A percentile compares a stretch with the other conserved stretches of the same genome.
Evolutionary conservation across 306 rosid species (phyloP).

Genomic region (Coriaria nepalensis): DNA sequence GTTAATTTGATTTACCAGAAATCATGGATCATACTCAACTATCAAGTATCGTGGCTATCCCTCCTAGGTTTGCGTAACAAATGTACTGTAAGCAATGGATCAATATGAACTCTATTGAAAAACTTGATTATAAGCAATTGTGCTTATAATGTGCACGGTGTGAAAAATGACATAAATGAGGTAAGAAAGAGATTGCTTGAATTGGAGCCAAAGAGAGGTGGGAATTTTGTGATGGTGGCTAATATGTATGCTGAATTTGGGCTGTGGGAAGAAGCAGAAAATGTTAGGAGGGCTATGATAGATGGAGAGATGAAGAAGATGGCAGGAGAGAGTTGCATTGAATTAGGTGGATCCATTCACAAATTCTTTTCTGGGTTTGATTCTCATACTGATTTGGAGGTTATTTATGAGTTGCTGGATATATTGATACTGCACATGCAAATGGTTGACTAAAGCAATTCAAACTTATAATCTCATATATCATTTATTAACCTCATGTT

Average conservation of each 20-base stretch:
- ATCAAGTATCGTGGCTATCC: no score
- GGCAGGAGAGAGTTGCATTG: slow-evolving; percentile 77
- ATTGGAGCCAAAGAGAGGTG: slow-evolving; percentile 73
- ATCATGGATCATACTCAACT: no score
- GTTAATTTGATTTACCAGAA: no score
- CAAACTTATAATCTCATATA: slow-evolving; percentile 4
- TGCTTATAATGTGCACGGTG: slow-evolving; percentile 46
- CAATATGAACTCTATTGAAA: no score
- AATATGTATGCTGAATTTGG: slow-evolving; percentile 76
- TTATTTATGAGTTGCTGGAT: slow-evolving; percentile 40
- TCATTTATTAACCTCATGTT: no score
- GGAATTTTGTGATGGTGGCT: slow-evolving; percentile 67
- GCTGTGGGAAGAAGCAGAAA: slow-evolving; percentile 77
- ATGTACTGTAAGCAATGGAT: no score
- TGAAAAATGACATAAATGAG: slow-evolving; percentile 26
- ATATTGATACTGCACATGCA: slow-evolving; percentile 58
- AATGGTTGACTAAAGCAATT: slow-evolving; percentile 16
- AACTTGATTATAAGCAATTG: no score
- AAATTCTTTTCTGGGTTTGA: slow-evolving; percentile 61
- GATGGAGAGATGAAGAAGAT: slow-evolving; percentile 56
- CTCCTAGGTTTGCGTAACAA: no score
- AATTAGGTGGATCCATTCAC: slow-evolving; percentile 46
- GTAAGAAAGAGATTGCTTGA: slow-evolving; percentile 53
- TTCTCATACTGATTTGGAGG: slow-evolving; percentile 17
- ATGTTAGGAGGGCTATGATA: slow-evolving; percentile 52